Conservation (phyloP, 306 rosid genomes). For the Glycine soja region DNA sequence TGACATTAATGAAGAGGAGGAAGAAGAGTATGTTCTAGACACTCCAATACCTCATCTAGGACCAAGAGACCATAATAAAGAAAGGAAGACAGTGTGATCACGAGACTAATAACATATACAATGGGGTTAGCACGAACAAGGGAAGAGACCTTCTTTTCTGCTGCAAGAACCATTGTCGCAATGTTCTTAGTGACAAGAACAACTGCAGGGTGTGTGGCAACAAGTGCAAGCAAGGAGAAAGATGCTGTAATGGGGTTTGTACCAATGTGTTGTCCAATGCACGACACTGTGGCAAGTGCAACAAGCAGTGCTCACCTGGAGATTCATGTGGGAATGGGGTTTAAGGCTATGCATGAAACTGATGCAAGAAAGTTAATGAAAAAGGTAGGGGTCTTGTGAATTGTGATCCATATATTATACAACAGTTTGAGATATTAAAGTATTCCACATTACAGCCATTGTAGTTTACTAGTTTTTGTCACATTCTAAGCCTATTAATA, state of each 20-base stretch:
- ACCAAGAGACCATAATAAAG: constrained; percentile 54
- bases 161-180: constrained; percentile 75
- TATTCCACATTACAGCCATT: too few relatives aligned
- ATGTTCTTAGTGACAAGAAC: constrained; percentile 68
- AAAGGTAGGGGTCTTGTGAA: not conserved
- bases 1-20: constrained; percentile 38
- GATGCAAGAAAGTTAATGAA: not conserved
- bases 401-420: not conserved
- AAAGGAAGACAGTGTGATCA: constrained; percentile 53
- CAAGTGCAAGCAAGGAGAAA: constrained; percentile 60
- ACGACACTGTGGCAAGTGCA: constrained; percentile 69
- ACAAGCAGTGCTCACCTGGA: constrained; percentile 56
- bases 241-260: constrained; percentile 67
- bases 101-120: constrained; percentile 52
- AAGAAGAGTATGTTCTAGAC: constrained; percentile 51
- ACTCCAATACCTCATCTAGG: constrained; percentile 41
- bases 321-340: constrained; percentile 58
- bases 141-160: constrained; percentile 64
- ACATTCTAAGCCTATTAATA: not conserved
- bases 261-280: constrained; percentile 45
- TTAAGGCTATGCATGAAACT: constrained; percentile 64
- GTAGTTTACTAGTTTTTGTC: not conserved
- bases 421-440: not conserved
- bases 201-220: constrained; percentile 62
- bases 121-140: constrained; percentile 66